phyloP scores from a whole-genome alignment of 2,329 filamentous ascomycete genomes.

The Aureobasidium mangrovei region DNA sequence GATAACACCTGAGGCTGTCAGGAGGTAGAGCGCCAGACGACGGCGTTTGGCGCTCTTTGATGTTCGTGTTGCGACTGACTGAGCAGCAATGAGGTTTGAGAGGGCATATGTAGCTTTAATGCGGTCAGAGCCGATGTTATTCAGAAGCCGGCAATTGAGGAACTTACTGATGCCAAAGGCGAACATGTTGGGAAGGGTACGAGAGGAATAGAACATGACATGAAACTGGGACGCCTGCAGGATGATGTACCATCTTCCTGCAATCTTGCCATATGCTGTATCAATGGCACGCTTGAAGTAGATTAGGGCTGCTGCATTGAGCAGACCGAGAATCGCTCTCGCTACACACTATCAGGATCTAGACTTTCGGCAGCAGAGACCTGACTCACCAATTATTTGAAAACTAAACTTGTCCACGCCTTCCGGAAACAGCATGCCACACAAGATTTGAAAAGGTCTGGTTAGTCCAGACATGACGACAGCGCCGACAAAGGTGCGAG shows the following conservation, averaged over 20 bases:
- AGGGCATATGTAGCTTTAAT: conserved; percentile 53
- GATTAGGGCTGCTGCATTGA: conserved; percentile 63
- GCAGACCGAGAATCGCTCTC: conserved; percentile 65
- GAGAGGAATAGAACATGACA: conserved; percentile 81
- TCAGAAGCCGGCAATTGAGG: not conserved
- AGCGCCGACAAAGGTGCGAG: conserved; percentile 80
- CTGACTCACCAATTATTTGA: conserved; percentile 46
- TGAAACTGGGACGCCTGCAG: conserved; percentile 85
- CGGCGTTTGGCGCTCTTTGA: conserved; percentile 39
- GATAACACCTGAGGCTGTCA: conserved; percentile 72
- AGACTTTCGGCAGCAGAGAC: not conserved
- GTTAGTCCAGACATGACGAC: conserved; percentile 65
- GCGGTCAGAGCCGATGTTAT: conserved; percentile 24
- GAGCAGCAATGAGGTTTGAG: conserved; percentile 42
- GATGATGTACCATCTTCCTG: conserved; percentile 69
- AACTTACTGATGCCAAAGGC: conserved; percentile 74
- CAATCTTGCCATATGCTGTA: conserved; percentile 57
- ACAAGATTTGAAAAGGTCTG: conserved; percentile 47
- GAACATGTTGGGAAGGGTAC: conserved; percentile 94
- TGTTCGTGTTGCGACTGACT: conserved; percentile 29
- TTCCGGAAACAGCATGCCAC: not conserved
- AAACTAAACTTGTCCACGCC: conserved; percentile 35
- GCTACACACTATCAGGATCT: conserved; percentile 36
- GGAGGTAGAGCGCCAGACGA: conserved; percentile 59
- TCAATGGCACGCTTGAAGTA: conserved; percentile 56